These are phyloP conservation scores for Aquanectria penicillioides DNA, from an alignment of 2,329 filamentous ascomycete species.

Conservation along the genomic window DNA sequence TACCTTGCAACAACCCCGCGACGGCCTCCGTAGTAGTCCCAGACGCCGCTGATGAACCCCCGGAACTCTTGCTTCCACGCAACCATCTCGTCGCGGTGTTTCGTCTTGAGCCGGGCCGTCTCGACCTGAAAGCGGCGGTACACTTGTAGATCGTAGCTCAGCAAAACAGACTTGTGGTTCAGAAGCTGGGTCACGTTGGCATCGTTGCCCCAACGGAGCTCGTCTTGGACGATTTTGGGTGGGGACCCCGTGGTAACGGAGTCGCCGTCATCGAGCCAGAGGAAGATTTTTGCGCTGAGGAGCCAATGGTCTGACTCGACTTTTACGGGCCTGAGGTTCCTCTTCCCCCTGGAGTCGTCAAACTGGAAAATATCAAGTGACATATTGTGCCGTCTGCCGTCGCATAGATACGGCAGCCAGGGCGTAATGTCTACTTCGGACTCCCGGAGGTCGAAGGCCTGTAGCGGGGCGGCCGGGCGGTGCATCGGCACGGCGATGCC, in stretches of 20 bases:
- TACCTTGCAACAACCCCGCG: background rate
- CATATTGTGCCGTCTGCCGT: slow-evolving; percentile 73
- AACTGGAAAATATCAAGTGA: slow-evolving; percentile 74
- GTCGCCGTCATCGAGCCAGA: slow-evolving; percentile 5
- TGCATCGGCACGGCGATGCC: slow-evolving; percentile 81
- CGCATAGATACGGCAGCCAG: slow-evolving; percentile 75
- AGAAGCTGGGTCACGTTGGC: background rate
- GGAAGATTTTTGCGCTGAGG: background rate
- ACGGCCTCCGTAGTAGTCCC: background rate
- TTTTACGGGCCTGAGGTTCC: background rate
- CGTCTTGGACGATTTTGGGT: background rate
- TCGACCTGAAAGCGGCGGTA: background rate
- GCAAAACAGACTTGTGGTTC: background rate
- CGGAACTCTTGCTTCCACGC: slow-evolving; percentile 1
- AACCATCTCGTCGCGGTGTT: background rate
- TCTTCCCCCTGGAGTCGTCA: slow-evolving; percentile 55
- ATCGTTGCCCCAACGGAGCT: background rate
- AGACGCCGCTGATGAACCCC: background rate
- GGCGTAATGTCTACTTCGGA: slow-evolving; percentile 86
- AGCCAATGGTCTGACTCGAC: background rate
- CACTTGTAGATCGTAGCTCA: background rate
- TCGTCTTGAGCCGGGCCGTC: background rate
- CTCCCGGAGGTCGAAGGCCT: slow-evolving; percentile 82
- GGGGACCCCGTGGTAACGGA: background rate
- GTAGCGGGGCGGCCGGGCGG: slow-evolving; percentile 80